Evolutionary conservation across 2,329 filamentous ascomycete genomes (phyloP).

Genomic region (Colletotrichum sp.): DNA sequence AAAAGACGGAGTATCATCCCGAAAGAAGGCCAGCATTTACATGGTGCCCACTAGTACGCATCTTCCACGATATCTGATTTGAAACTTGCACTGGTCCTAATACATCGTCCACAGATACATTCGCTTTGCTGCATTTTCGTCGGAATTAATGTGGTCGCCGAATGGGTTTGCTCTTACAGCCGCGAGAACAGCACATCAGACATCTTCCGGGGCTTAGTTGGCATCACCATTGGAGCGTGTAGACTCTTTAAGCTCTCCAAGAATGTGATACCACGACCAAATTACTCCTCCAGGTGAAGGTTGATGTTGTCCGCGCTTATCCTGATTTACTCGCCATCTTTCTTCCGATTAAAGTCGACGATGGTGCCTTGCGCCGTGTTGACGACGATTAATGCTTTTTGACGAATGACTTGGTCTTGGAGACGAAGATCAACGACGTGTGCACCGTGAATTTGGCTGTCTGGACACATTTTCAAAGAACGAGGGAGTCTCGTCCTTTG

Average conservation of each 20-base stretch:
- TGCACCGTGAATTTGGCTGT: constrained; percentile 39
- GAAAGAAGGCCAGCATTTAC: neutral
- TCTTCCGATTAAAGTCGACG: constrained; percentile 30
- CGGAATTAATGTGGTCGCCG: neutral
- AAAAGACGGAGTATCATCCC: neutral
- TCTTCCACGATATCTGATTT: neutral
- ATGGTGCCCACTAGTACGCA: neutral
- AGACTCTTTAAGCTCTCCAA: neutral
- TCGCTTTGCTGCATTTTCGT: neutral
- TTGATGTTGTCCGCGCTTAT: constrained; percentile 48
- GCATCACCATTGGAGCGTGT: neutral
- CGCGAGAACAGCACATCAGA: neutral
- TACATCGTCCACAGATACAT: neutral
- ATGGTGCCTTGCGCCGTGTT: constrained; percentile 44
- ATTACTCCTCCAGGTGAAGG: constrained; percentile 34
- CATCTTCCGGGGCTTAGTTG: neutral
- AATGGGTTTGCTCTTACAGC: neutral
- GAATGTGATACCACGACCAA: neutral
- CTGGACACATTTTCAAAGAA: neutral
- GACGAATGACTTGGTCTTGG: constrained; percentile 43
- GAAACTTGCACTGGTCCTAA: neutral
- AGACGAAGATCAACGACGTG: constrained; percentile 51
- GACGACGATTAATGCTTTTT: constrained; percentile 47
- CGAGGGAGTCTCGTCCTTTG: neutral
- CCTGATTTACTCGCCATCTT: constrained; percentile 26